Conservation (phyloP, 257 asterid genomes). For the Coffea canephora region DNA sequence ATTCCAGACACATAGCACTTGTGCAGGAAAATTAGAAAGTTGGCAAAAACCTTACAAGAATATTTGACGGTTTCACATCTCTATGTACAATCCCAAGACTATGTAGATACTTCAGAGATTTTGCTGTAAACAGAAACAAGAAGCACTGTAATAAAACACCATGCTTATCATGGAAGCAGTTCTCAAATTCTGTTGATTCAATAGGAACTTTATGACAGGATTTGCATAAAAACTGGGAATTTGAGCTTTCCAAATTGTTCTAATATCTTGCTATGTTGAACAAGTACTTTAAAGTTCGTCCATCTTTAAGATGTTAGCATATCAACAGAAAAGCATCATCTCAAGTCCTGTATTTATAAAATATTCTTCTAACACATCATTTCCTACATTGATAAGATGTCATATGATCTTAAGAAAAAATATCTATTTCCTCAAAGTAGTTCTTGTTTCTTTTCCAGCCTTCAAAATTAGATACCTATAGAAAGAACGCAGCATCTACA, state of each 20-base stretch:
- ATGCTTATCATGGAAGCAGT: not conserved
- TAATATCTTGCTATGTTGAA: not conserved
- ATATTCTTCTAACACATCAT: not conserved
- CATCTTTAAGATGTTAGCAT: not conserved
- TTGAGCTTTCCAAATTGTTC: not conserved
- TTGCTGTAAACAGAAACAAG: conserved; percentile 64
- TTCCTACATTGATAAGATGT: no score
- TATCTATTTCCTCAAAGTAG: not conserved
- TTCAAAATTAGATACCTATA: not conserved
- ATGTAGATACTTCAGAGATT: conserved; percentile 80
- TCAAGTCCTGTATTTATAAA: not conserved
- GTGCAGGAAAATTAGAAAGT: conserved; percentile 18
- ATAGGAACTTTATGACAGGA: not conserved
- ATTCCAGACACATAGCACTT: not conserved
- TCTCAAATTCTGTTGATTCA: not conserved
- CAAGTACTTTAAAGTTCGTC: not conserved
- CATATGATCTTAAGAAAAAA: no score
- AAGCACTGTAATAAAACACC: conserved; percentile 18
- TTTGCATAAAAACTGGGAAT: not conserved
- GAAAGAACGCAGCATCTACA: not conserved
- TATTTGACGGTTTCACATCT: conserved; percentile 97
- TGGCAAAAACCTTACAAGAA: conserved; percentile 69
- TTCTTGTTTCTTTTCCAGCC: not conserved
- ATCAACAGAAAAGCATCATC: no score
- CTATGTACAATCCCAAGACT: conserved; percentile 92